Evolutionary conservation across 305 asterid species (phyloP), one percentile per base, ranked within the genome.

Genomic region (Solanum hybrid): DNA sequence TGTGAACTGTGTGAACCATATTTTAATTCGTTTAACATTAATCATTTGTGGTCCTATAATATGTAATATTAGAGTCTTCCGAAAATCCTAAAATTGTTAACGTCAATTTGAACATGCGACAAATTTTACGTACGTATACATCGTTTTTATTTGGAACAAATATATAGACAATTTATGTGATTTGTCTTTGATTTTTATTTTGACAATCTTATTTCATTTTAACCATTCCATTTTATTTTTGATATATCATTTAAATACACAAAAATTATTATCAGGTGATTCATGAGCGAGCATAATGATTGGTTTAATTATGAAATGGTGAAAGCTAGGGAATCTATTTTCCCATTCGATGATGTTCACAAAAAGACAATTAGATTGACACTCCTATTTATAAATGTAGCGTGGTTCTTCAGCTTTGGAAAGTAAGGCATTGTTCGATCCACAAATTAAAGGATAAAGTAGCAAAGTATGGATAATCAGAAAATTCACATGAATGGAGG

Each of bases 401-500:
- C 68, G 27, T 81, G 86, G 57, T 81, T 24, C 87, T 81, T 51
- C 31, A 38, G 87, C 87, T 38, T 26, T 45, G 7, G 34, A 39
- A 81, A 81, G 10, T 27, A 26, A 38, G 26, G 41, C 15, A 14
- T 33, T 26, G 4, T 81, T 81, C 36, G 8, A 38, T 22, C 13
- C 13, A 81, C 70, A 81, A 81, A 36, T n/a, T 36, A 79, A 45
- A 83, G 38, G 38, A 34, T 45, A 12, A 83, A 29, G 14, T 41
- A 82, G 75, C 88, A 17, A 73, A 45, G 72, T 83, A 87, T 87
- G 83, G 89, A 87, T 72, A 22, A 13, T 22, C 26, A 31, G 26
- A 83, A 22, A 31, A 45, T 82, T 45, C 95, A 92, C 41, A 94
- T 93, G 95, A 89, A 92, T 5, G 96, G 96, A 7, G 96, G 97